Percentiles rank a stretch among this genome's conserved stretches.
Evolutionary conservation across 345 rosid species (phyloP).

Genomic region (Cardiospermum halicacabum): DNA sequence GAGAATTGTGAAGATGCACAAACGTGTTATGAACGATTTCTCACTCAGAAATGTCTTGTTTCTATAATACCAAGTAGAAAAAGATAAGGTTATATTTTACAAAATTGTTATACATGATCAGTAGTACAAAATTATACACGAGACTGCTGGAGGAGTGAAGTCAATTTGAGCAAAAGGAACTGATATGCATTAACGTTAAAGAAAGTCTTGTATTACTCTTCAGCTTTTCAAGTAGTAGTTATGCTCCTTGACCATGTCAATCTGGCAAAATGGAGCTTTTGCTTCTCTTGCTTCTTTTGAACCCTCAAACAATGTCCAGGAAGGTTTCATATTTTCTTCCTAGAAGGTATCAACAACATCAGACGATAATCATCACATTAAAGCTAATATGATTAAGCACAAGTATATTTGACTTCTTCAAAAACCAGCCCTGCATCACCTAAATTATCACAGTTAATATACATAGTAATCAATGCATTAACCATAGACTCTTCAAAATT

Average conservation of each 20-base stretch:
- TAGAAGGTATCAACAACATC: background rate
- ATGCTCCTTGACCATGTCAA: background rate
- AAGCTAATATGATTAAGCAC: conserved; percentile 50
- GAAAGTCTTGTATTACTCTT: background rate
- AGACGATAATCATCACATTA: conserved; percentile 49
- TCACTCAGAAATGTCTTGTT: background rate
- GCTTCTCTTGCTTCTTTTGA: background rate
- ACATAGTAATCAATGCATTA: conserved; percentile 67
- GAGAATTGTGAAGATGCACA: too few species aligned
- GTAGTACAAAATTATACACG: background rate
- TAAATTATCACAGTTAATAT: conserved; percentile 37
- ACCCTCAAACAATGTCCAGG: background rate
- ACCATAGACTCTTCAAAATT: conserved; percentile 39
- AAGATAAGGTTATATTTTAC: background rate
- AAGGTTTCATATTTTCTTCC: conserved; percentile 8
- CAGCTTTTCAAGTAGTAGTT: background rate
- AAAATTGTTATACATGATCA: background rate
- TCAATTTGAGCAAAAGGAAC: background rate
- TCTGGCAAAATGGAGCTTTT: background rate
- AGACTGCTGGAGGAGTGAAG: background rate
- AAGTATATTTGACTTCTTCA: conserved; percentile 32
- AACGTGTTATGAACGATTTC: too few species aligned
- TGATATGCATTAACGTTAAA: background rate
- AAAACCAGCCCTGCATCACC: conserved; percentile 40
- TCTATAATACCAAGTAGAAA: too few species aligned